These are phyloP conservation scores for Citrus sp. DNA, from an alignment of 345 rosid species.

Conservation along the genomic window DNA sequence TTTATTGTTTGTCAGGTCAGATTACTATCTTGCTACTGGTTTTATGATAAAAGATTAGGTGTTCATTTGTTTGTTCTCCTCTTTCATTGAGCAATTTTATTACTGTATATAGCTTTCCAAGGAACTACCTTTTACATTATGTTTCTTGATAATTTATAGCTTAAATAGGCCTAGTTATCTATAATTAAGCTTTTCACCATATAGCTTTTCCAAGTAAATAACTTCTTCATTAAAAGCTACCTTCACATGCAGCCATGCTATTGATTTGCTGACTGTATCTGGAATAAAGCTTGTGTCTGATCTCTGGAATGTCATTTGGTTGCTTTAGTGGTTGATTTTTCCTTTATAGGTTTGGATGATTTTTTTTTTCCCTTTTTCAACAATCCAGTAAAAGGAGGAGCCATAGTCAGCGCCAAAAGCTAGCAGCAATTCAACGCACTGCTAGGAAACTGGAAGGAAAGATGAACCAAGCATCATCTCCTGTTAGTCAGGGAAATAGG, in stretches of 20 bases:
- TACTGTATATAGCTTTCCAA: not conserved
- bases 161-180: not conserved
- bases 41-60: not conserved
- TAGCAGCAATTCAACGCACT: constrained; percentile 51
- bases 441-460: constrained; percentile 63
- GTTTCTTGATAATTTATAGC: not conserved
- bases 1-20: constrained; percentile 58
- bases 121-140: not conserved
- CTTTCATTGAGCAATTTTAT: not conserved
- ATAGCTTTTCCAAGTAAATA: not conserved
- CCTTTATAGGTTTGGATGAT: not conserved
- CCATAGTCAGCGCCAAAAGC: constrained; percentile 44
- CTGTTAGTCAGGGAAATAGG: constrained; percentile 33
- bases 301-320: not conserved
- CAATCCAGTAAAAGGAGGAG: constrained; percentile 57
- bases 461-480: constrained; percentile 25
- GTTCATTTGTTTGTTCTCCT: not conserved
- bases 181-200: not conserved
- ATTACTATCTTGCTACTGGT: constrained; percentile 10
- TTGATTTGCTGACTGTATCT: not conserved
- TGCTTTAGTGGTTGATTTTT: not conserved
- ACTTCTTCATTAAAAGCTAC: not conserved
- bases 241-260: not conserved
- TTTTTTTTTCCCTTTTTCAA: not conserved
- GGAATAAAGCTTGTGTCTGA: not conserved